Evolutionary conservation across 768 basidiomycete genomes (phyloP).

Genomic region (Lentinus tigrinus): DNA sequence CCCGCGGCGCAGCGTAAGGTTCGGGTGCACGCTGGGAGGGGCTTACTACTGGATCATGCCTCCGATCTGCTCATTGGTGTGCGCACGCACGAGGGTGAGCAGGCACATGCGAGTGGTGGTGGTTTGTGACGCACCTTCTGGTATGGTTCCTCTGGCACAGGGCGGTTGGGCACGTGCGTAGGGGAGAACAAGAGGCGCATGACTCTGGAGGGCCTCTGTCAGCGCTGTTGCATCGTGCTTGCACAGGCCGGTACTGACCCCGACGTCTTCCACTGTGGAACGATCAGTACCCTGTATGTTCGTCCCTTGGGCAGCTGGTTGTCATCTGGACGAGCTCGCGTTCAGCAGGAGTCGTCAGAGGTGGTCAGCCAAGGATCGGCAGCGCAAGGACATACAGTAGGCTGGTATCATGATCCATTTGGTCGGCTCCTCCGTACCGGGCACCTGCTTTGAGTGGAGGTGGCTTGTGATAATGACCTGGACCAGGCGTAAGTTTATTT

Average conservation of each 20-base stretch:
- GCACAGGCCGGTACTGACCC: conserved; percentile 35
- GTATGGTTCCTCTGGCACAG: conserved; percentile 26
- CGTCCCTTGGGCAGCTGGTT: conserved; percentile 43
- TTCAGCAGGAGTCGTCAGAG: conserved; percentile 5
- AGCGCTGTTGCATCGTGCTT: conserved; percentile 6
- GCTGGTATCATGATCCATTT: conserved; percentile 66
- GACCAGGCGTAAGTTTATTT: conserved; percentile 10
- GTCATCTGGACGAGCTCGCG: conserved; percentile 24
- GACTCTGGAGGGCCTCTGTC: conserved; percentile 29
- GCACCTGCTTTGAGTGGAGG: conserved; percentile 60
- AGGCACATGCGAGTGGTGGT: neutral
- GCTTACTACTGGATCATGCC: conserved; percentile 20
- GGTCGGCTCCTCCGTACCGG: conserved; percentile 50
- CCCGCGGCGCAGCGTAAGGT: neutral
- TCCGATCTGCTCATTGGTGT: conserved; percentile 14
- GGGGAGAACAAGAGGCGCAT: conserved; percentile 43
- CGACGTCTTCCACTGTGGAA: conserved; percentile 38
- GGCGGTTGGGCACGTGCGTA: conserved; percentile 15
- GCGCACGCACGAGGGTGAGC: conserved; percentile 8
- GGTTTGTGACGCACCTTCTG: conserved; percentile 24
- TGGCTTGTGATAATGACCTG: conserved; percentile 65
- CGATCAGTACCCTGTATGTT: conserved; percentile 43
- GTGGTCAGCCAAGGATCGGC: neutral
- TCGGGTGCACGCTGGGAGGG: neutral
- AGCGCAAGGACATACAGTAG: conserved; percentile 43